Percentiles rank a stretch among this genome's conserved stretches.
These are phyloP conservation scores for Metschnikowia noctiluminum DNA, from an alignment of 805 yeast species.

Conservation along the genomic window DNA sequence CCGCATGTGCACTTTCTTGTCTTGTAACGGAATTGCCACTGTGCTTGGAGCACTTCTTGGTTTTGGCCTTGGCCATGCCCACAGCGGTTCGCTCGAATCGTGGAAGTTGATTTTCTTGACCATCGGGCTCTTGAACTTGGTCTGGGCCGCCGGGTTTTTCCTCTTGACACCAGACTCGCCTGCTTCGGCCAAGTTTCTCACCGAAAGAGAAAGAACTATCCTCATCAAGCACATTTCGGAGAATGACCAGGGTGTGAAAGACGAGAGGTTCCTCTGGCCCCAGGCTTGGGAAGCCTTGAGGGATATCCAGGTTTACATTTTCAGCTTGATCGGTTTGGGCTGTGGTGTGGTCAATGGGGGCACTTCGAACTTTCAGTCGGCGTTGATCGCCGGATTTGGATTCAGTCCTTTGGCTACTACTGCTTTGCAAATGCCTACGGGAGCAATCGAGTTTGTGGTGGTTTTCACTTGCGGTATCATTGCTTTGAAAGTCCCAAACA, in stretches of 20 bases:
- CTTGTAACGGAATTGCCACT: conserved; percentile 22
- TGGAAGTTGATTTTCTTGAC: conserved; percentile 23
- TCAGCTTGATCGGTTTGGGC: conserved; percentile 14
- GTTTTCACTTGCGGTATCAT: conserved; percentile 20
- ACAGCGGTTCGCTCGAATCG: conserved; percentile 13
- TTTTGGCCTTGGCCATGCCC: conserved; percentile 18
- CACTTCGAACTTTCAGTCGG: conserved; percentile 21
- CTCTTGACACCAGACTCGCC: conserved; percentile 21
- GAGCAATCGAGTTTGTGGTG: conserved; percentile 20
- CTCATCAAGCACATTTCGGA: conserved; percentile 16
- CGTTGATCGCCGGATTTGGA: conserved; percentile 22
- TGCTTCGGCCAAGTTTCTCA: conserved; percentile 15
- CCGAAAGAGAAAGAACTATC: conserved; percentile 20
- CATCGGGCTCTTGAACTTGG: conserved; percentile 18
- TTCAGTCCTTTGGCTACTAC: conserved; percentile 21
- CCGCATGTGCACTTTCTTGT: conserved; percentile 16
- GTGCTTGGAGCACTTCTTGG: conserved; percentile 21
- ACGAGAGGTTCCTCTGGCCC: conserved; percentile 13
- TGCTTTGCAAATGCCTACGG: conserved; percentile 22
- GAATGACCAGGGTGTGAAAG: conserved; percentile 18
- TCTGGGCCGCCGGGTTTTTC: conserved; percentile 16
- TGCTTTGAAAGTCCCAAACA: conserved; percentile 15
- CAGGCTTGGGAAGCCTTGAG: conserved; percentile 17
- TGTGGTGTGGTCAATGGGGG: conserved; percentile 24
- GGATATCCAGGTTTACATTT: conserved; percentile 21